phyloP scores from a whole-genome alignment of 768 basidiomycete genomes.

The Leccinum subtestaceum region DNA sequence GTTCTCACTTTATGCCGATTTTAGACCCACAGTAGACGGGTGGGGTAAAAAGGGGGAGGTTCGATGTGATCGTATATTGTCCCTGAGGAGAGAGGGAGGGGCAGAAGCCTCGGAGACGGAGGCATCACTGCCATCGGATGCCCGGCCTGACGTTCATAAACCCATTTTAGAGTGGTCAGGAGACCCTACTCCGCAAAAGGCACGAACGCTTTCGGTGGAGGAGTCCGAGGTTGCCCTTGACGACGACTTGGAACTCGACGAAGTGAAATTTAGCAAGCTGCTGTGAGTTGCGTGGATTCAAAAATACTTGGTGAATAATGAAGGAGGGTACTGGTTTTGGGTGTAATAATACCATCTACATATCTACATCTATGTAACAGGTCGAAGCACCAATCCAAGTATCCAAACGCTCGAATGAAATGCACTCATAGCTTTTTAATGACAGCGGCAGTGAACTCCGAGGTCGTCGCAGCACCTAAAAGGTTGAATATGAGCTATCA shows the following conservation, averaged over 20 bases:
- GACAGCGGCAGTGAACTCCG: slow-evolving; percentile 91
- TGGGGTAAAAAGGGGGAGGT: slow-evolving; percentile 87
- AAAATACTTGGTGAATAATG: not conserved
- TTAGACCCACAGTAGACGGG: slow-evolving; percentile 74
- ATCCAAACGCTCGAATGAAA: not conserved
- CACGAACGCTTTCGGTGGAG: slow-evolving; percentile 38
- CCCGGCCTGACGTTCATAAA: slow-evolving; percentile 3
- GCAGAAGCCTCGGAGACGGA: slow-evolving; percentile 15
- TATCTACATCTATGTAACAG: slow-evolving; percentile 27
- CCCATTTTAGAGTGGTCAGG: slow-evolving; percentile 6
- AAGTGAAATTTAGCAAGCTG: slow-evolving; percentile 36
- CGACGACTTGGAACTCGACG: slow-evolving; percentile 42
- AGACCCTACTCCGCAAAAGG: slow-evolving; percentile 41
- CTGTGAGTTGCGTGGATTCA: slow-evolving; percentile 3
- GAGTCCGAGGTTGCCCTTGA: slow-evolving; percentile 55
- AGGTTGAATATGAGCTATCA: slow-evolving; percentile 8
- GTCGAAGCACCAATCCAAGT: slow-evolving; percentile 4
- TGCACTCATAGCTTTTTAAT: slow-evolving; percentile 67
- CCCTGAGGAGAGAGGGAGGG: slow-evolving; percentile 41
- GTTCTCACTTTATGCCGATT: slow-evolving; percentile 80
- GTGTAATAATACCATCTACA: slow-evolving; percentile 12
- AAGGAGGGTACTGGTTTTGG: slow-evolving; percentile 18
- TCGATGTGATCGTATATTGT: slow-evolving; percentile 65
- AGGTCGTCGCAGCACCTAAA: slow-evolving; percentile 82
- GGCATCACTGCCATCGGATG: not conserved